Evolutionary conservation across 371 early-diverging fungal species (phyloP), one percentile per base, ranked within the genome.

Genomic region (Zopfochytrium polystomum): DNA sequence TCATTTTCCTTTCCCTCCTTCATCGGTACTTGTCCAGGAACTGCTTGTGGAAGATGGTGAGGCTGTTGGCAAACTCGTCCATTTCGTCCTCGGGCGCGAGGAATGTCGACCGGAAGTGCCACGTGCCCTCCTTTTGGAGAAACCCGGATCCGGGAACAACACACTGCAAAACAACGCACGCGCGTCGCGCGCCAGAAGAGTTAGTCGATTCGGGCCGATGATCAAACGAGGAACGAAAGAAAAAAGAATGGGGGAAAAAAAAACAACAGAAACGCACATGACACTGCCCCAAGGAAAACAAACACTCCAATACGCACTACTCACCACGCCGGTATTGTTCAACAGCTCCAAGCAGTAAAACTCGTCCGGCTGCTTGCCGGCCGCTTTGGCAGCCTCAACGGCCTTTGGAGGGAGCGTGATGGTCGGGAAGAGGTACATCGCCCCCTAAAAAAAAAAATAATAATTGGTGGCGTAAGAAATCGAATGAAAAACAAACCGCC

Each of bases 101-200:
- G 80, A 98, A 98, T 3, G 98, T 96, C 45, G 89, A 87, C 55
- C 98, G 82, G 84, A 98, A 96, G 72, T 98, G 98, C 72, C 80
- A 93, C 1, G 96, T 98, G 46, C 87, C 90, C 4, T 83, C 80
- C 62, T 82, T 81, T 81, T 98, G 96, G 27, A 89, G 87, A 62
- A 98, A 98, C 18, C 98, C 98, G 44, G 85, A 83, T 22, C 90
- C 93, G 0, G 92, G 86, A 11, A 92, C 89, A 31, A 90, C 85
- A 64, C 91, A 92, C 57, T 79, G 59, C 20, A 25, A 52, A 53
- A 32, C 11, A 11, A 31, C 25, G 15, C 1, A 26, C 3, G 3
- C 4, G 25, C 15, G n/a, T 34, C n/a, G n/a, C n/a, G n/a, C n/a
- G n/a, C n/a, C n/a, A n/a, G n/a, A n/a, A n/a, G n/a, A n/a, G n/a